Evolutionary conservation across 2,329 filamentous ascomycete genomes (phyloP).

Genomic region (Fusarium xyrophilum): DNA sequence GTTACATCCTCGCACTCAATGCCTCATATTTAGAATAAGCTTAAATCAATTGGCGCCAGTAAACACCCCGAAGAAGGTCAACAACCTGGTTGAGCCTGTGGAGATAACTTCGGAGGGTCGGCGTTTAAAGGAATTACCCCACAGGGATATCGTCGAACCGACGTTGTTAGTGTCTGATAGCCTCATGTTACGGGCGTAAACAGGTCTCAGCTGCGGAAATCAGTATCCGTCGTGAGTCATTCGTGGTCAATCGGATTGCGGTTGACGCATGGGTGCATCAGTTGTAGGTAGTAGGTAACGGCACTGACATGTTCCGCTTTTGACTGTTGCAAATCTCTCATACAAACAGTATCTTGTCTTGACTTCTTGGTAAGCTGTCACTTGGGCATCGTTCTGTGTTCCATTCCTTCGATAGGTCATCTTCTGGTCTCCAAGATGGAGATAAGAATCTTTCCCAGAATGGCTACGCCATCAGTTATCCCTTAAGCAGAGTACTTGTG

Average conservation of each 20-base stretch:
- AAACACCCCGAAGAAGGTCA: not conserved
- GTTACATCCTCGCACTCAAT: not conserved
- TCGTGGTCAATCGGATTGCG: rapidly evolving
- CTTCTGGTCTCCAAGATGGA: too few relatives aligned
- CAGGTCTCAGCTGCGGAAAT: not conserved
- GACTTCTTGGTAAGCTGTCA: too few relatives aligned
- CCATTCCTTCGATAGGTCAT: too few relatives aligned
- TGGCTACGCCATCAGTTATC: too few relatives aligned
- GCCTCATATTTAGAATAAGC: constrained; percentile 7
- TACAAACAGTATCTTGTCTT: too few relatives aligned
- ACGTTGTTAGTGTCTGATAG: not conserved
- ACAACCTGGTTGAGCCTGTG: constrained; percentile 7
- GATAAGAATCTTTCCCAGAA: too few relatives aligned
- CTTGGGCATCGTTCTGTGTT: too few relatives aligned
- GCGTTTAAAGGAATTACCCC: constrained; percentile 30
- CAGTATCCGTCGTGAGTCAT: not conserved
- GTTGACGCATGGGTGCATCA: too few relatives aligned
- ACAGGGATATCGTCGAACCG: constrained; percentile 8
- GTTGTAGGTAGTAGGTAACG: rapidly evolving
- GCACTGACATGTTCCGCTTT: too few relatives aligned
- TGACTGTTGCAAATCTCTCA: too few relatives aligned
- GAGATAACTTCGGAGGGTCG: constrained; percentile 31
- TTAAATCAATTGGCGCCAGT: constrained; percentile 25
- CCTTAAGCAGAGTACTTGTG: too few relatives aligned
- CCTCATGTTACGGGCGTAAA: not conserved